Evolutionary conservation across 441 rosid genomes (phyloP).

Genomic region (Pelargonium citronellum): DNA sequence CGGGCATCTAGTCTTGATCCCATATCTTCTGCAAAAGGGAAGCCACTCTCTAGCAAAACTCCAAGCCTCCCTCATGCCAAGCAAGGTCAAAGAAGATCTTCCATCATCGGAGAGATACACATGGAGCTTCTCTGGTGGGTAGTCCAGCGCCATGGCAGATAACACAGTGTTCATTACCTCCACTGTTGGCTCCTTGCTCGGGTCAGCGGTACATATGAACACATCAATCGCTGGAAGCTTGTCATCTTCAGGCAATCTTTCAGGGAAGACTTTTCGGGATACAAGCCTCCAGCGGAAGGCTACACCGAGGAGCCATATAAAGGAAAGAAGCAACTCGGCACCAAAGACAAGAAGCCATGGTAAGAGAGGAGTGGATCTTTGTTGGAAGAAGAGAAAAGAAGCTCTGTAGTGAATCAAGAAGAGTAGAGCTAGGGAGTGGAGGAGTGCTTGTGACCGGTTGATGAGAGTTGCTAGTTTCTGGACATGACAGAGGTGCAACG

Average conservation of each 20-base stretch:
- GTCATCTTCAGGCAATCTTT: conserved; percentile 25
- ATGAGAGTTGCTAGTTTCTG: conserved; percentile 12
- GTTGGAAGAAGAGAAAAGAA: conserved; percentile 19
- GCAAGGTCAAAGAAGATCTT: conserved; percentile 40
- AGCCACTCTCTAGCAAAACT: conserved; percentile 46
- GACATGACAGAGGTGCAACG: conserved; percentile 17
- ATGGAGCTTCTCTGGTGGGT: conserved; percentile 35
- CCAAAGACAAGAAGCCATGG: conserved; percentile 23
- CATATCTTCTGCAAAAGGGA: conserved; percentile 38
- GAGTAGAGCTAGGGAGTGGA: conserved; percentile 26
- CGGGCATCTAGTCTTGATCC: conserved; percentile 37
- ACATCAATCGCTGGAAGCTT: conserved; percentile 33
- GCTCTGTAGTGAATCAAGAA: conserved; percentile 23
- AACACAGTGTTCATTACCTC: conserved; percentile 38
- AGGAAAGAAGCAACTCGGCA: conserved; percentile 29
- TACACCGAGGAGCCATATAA: conserved; percentile 27
- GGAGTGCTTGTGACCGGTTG: conserved; percentile 22
- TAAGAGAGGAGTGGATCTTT: not conserved
- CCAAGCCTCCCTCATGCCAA: conserved; percentile 40
- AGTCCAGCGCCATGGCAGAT: conserved; percentile 37
- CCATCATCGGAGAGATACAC: conserved; percentile 62
- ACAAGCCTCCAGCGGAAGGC: conserved; percentile 29
- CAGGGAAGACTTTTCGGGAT: conserved; percentile 19
- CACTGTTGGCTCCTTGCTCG: conserved; percentile 32
- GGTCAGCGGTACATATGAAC: conserved; percentile 35